Percentiles rank a stretch among this genome's conserved stretches.
These are phyloP conservation scores for Emmonsia crescens DNA, from an alignment of 2,329 filamentous ascomycete genomes.

Conservation along the genomic window DNA sequence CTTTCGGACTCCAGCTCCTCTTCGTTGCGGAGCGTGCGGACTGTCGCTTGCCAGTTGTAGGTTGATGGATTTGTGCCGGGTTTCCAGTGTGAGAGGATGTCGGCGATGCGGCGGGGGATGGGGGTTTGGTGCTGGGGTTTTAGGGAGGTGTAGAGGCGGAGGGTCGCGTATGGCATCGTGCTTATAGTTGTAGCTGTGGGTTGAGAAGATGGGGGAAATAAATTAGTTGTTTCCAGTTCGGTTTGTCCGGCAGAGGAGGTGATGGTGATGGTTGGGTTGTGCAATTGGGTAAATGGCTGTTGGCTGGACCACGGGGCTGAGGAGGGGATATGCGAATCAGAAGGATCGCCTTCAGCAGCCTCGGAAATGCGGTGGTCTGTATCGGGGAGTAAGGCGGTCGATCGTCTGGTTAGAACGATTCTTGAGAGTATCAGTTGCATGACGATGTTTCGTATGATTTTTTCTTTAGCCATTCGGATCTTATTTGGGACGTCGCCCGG, in stretches of 20 bases:
- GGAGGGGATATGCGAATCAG: background rate
- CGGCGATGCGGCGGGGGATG: conserved; percentile 17
- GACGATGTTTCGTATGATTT: conserved; percentile 25
- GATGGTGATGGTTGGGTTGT: background rate
- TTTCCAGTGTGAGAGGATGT: conserved; percentile 29
- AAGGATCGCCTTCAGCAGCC: background rate
- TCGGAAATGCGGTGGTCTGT: background rate
- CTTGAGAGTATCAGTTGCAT: conserved; percentile 28
- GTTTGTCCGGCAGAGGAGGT: background rate
- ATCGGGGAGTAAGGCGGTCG: background rate
- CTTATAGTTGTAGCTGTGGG: background rate
- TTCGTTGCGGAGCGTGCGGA: conserved; percentile 11
- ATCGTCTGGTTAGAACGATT: conserved; percentile 11
- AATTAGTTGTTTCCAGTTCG: background rate
- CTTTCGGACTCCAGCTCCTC: conserved; percentile 5
- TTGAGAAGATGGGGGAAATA: background rate
- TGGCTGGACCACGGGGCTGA: background rate
- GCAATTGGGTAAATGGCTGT: background rate
- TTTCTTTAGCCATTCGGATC: conserved; percentile 30
- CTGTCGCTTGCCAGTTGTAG: conserved; percentile 25
- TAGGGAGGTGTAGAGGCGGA: conserved; percentile 24
- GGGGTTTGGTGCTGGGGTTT: conserved; percentile 13
- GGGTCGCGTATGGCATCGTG: background rate
- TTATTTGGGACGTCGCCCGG: conserved; percentile 24
- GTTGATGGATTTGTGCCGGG: conserved; percentile 22